Evolutionary conservation across 108 stramenopile species (phyloP).

Genomic region (Cylindrotheca closterium): DNA sequence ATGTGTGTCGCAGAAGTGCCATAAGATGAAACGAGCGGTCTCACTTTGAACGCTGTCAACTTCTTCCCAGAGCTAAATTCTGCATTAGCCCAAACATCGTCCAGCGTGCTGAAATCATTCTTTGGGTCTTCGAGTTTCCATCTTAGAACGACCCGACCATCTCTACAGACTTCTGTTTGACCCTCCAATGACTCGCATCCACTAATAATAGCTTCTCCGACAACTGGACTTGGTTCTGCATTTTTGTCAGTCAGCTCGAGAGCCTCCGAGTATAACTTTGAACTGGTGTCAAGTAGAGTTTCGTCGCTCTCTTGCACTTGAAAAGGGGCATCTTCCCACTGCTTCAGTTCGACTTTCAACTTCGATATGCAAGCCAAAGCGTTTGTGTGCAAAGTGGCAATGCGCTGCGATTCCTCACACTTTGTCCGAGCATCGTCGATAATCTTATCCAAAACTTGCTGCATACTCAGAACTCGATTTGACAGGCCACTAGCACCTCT

Average conservation of each 20-base stretch:
- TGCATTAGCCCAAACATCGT: conserved; percentile 42
- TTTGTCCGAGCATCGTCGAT: conserved; percentile 63
- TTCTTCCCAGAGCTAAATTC: conserved; percentile 49
- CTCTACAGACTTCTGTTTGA: conserved; percentile 35
- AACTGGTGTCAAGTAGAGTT: conserved; percentile 31
- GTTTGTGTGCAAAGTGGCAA: conserved; percentile 58
- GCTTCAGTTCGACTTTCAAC: conserved; percentile 50
- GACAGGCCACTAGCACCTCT: neutral
- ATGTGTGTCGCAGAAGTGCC: conserved; percentile 13
- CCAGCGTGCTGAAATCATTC: neutral
- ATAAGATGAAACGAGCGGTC: conserved; percentile 13
- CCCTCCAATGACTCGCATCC: conserved; percentile 19
- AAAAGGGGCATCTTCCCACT: neutral
- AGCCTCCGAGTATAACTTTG: conserved; percentile 42
- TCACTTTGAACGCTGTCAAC: conserved; percentile 33
- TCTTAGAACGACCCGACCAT: conserved; percentile 29
- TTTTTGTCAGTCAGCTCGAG: conserved; percentile 46
- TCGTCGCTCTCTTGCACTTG: conserved; percentile 28
- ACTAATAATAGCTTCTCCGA: conserved; percentile 43
- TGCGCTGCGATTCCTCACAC: conserved; percentile 65
- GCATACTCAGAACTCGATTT: conserved; percentile 49
- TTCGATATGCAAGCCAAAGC: conserved; percentile 55
- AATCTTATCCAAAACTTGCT: conserved; percentile 57
- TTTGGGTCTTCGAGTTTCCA: conserved; percentile 36
- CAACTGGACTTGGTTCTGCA: conserved; percentile 35